Base-by-base conservation (phyloP, 768 basidiomycete species). In the Epithele typhae region DNA sequence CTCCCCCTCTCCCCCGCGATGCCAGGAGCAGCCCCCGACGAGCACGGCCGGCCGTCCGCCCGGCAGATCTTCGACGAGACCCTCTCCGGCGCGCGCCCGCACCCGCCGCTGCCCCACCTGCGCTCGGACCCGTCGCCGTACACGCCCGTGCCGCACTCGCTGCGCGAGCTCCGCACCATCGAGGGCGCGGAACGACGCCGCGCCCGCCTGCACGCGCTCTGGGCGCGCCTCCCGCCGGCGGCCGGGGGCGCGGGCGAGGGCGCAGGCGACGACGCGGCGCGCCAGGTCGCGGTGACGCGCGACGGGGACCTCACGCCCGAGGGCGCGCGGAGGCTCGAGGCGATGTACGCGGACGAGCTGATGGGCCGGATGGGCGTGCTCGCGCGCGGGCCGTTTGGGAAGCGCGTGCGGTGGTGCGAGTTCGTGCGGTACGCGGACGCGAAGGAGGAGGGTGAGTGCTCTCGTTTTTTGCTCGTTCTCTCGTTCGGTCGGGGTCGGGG, bases 301-400 rank as follows among this genome's bases (percentile, higher is more conserved):
- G 58, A 58, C 25, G 51, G 49, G 27, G 46, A 48, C 42, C 51
- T 64, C 25, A 60, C 61, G 11, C 40, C 48, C 45, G 77, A 79
- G 61, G 62, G 75, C 49, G 90, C 84, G 14, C 76, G 81, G 56
- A 66, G 74, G 57, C 68, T 90, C 55, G 71, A 80, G 57, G 76
- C 72, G 38, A 75, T 81, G 66, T 95, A 95, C 68, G 81, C 87
- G 55, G 76, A 78, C 55, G 92, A 95, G 61, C 68, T 96, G 34
- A 67, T 85, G 46, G 69, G 72, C 38, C 70, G 69, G 56, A 80
- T 79, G 64, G 69, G 74, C 18, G 72, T 69, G 39, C 67, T 69
- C 60, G 59, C 63, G 49, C 51, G 51, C 42, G 58, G 66, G 38
- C 49, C 59, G 61, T 24, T 71, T 65, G 52, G 69, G 60, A 56